phyloP scores from a whole-genome alignment of 23 red algal species.

The Gracilaria domingensis region DNA sequence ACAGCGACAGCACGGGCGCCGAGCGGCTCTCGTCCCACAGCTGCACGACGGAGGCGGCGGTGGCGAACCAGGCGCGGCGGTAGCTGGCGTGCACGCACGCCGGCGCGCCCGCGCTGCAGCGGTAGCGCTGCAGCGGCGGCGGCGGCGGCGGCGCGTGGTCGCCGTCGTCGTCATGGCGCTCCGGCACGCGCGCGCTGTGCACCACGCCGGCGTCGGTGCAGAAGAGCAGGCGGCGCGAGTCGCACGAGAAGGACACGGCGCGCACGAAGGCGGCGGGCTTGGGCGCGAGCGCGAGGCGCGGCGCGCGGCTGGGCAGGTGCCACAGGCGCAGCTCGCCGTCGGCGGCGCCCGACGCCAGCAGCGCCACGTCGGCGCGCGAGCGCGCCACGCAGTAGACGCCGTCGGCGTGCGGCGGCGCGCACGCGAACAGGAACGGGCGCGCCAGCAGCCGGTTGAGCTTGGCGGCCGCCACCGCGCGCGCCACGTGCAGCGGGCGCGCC shows the following conservation, averaged over 20 bases:
- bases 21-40: constrained; percentile 85
- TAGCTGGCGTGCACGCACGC: constrained; percentile 60
- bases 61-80: constrained; percentile 74
- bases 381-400: constrained; percentile 83
- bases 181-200: constrained; percentile 36
- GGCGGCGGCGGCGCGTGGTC: too few relatives aligned
- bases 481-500: constrained; percentile 77
- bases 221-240: constrained; percentile 55
- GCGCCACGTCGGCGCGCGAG: constrained; percentile 57
- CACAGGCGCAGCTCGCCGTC: constrained; percentile 95
- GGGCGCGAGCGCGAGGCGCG: constrained; percentile 32
- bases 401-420: constrained; percentile 83
- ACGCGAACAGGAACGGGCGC: constrained; percentile 83
- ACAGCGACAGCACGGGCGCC: constrained; percentile 73
- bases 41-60: constrained; percentile 78
- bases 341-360: constrained; percentile 74
- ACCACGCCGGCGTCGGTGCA: constrained; percentile 62
- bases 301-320: constrained; percentile 72
- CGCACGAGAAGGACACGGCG: constrained; percentile 74
- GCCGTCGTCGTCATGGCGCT: too few relatives aligned
- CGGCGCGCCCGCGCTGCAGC: constrained; percentile 41
- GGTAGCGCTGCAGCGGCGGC: constrained; percentile 25
- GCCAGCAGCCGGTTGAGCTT: constrained; percentile 92
- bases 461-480: constrained; percentile 88
- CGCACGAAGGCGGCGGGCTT: constrained; percentile 73